Evolutionary conservation across 371 early-diverging fungal genomes (phyloP), one percentile per base, ranked within the genome.

Genomic region (Dentiscutata heterogama): DNA sequence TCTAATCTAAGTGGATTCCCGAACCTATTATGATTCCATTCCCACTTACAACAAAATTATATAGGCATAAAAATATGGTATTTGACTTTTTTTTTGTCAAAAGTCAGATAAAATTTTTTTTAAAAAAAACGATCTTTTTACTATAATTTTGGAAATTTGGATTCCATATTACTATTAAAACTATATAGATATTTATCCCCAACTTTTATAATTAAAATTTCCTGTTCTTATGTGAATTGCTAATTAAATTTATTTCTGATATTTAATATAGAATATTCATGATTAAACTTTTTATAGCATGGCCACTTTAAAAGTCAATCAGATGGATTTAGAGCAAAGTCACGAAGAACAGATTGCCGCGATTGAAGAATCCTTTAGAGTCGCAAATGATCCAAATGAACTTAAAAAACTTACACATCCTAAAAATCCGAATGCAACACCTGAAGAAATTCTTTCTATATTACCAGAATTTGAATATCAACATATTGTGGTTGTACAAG

Each of bases 261-360:
- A n/a, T 16, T 29, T 27, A 63, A 63, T 63, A 27, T 22, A 29
- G 1, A 22, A 63, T 63, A n/a, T 5, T 20, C 16, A 4, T n/a
- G n/a, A 29, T 60, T 25, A 35, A 75, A 58, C 27, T 25, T 7
- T 16, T 2, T 53, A 51, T 73, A 73, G 73, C 16, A 53, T 73
- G 73, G 73, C 73, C 18, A 51, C 54, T 29, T 25, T 53, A 2
- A 73, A 73, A 53, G 53, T 31, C 18, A 53, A 29, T 73, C n/a
- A 14, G 1, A 63, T 61, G 13, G 13, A 61, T 16, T n/a, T 63
- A 42, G 22, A 61, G 25, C 60, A 50, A 51, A 61, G 63, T 16
- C 60, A 63, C 16, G 77, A 77, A 63, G 77, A 77, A 5, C 77
- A 77, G 42, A 77, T 77, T 50, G 22, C 29, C 7, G 77, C 77